Conservation (phyloP, 208 protist species). For the Trypanosoma boissoni region DNA sequence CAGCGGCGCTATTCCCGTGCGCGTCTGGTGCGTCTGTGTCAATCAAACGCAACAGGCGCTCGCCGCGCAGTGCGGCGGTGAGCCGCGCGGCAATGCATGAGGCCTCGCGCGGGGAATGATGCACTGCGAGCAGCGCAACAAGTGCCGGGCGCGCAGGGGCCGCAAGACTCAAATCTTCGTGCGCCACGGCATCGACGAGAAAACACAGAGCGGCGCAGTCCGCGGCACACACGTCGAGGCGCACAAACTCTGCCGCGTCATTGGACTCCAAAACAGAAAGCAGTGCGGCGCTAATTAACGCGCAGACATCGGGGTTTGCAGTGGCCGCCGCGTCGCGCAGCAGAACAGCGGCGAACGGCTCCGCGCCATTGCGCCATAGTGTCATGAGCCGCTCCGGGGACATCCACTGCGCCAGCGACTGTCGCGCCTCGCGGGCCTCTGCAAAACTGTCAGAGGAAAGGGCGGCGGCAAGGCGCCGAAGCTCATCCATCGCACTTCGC, state of each 20-base stretch:
- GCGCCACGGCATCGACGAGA: constrained; percentile 1
- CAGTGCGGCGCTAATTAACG: background rate
- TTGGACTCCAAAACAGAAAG: constrained; percentile 21
- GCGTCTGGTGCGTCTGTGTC: constrained; percentile 56
- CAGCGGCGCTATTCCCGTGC: constrained; percentile 35
- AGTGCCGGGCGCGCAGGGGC: constrained; percentile 16
- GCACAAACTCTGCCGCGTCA: constrained; percentile 40
- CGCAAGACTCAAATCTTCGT: constrained; percentile 25
- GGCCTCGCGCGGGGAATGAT: constrained; percentile 2
- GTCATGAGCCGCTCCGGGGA: constrained; percentile 9
- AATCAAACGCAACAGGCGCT: constrained; percentile 65
- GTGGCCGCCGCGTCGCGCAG: constrained; percentile 40
- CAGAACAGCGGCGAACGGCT: constrained; percentile 17
- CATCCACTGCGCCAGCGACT: constrained; percentile 14
- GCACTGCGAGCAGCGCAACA: constrained; percentile 11
- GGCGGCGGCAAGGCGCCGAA: background rate
- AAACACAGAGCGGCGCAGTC: constrained; percentile 29
- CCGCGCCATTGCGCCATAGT: constrained; percentile 12
- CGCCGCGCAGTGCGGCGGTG: constrained; percentile 35
- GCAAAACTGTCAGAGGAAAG: constrained; percentile 17
- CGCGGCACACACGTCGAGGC: constrained; percentile 45
- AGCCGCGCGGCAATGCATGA: constrained; percentile 32
- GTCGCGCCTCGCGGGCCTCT: constrained; percentile 12
- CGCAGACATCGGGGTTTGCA: no score
- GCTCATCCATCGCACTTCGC: no score